Base-by-base conservation (phyloP, 1,139 yeast species). In the Wickerhamomyces sp. region DNA sequence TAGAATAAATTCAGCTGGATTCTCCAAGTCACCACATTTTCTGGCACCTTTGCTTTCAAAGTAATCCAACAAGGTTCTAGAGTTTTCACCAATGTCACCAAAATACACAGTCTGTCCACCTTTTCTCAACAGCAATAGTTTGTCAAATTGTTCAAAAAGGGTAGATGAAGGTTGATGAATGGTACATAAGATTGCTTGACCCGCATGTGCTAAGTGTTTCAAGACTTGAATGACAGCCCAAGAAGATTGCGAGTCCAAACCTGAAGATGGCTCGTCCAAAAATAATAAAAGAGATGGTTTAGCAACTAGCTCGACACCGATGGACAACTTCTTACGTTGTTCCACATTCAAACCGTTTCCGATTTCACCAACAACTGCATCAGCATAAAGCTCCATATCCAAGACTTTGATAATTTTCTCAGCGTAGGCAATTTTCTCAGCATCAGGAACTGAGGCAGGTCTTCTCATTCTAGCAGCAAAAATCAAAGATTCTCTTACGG, bases 301-400 rank as follows among this genome's bases (percentile, higher is more conserved):
- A 19, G 94, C 92, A 34, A 85, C 92, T 40, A 84, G 67, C 57
- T 84, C 94, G 46, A 84, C 90, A 51, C 90, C 86, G 60, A 81
- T 78, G 9, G 89, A 80, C 51, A 82, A 68, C 54, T 87, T 75
- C 68, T 82, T 83, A 48, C 90, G 72, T 60, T 78, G 84, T 52
- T 78, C 83, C 28, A 78, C 83, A 48, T 76, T 78, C 44, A 74
- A 62, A 39, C 80, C 80, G 43, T 61, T 58, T 33, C 79, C 79
- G 18, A 66, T 74, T 40, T 75, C 78, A 63, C 89, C 89, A 45
- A 81, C 86, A 44, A 81, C 68, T 14, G 88, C 88, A 57, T 81
- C 85, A 17, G 86, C 77, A 57, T 81, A 81, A 12, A 67, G 51
- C 38, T 64, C 64, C 88, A 81, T 81, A 52, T 79, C 85, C 43